These are phyloP conservation scores for Vachellia pachyceras DNA, from an alignment of 306 rosid species.

Conservation along the genomic window DNA sequence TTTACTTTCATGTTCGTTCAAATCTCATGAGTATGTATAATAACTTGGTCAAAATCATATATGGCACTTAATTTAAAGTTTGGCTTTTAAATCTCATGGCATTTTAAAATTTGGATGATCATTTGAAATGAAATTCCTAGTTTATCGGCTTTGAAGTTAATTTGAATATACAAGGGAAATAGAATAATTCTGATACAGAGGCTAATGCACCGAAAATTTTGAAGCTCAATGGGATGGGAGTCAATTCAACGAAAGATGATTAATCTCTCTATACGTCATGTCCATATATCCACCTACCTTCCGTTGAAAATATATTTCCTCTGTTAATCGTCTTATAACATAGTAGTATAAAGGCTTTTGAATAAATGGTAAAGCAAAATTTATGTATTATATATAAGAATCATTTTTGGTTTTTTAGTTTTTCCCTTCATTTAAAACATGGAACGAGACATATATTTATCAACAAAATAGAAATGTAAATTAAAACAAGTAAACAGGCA, in stretches of 20 bases:
- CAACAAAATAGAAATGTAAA: too few species aligned
- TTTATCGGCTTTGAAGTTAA: background rate
- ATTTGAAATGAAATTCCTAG: background rate
- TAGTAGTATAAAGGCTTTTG: too few species aligned
- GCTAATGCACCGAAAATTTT: constrained; percentile 38
- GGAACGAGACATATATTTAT: too few species aligned
- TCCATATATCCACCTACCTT: constrained; percentile 38
- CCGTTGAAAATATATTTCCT: background rate
- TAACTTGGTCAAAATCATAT: background rate
- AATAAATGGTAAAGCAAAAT: too few species aligned
- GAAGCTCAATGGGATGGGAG: constrained; percentile 26
- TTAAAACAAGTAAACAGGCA: too few species aligned
- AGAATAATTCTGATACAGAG: background rate
- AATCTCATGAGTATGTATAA: background rate
- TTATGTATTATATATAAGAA: too few species aligned
- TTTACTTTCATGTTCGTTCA: constrained; percentile 15
- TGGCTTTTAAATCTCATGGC: background rate
- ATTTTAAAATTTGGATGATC: background rate
- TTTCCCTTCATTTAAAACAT: too few species aligned
- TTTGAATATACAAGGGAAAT: background rate
- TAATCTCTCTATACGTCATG: constrained; percentile 26
- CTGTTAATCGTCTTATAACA: too few species aligned
- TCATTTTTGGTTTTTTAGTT: too few species aligned
- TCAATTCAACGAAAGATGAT: constrained; percentile 46
- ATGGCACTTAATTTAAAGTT: background rate